These are phyloP conservation scores for Escovopsis sp. DNA, from an alignment of 2,329 filamentous ascomycete genomes.

Conservation along the genomic window DNA sequence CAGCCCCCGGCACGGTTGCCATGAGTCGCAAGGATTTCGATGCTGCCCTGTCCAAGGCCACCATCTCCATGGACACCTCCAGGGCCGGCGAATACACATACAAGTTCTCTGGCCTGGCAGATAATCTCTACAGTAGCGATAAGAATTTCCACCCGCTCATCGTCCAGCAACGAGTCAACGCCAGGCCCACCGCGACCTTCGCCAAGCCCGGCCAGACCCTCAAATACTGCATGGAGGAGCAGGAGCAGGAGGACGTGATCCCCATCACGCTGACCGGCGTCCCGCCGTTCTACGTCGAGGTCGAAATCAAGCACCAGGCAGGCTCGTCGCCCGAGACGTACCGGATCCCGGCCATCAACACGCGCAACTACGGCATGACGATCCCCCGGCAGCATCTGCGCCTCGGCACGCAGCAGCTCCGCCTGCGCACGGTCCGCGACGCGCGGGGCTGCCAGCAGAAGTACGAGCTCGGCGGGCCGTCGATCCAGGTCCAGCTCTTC, in stretches of 20 bases:
- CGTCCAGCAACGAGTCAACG: conserved; percentile 71
- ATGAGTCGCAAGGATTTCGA: conserved; percentile 59
- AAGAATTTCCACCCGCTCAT: conserved; percentile 50
- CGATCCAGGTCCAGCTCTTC: conserved; percentile 82
- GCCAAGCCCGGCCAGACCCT: conserved; percentile 80
- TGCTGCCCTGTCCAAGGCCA: conserved; percentile 59
- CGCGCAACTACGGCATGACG: conserved; percentile 60
- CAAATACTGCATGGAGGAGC: conserved; percentile 83
- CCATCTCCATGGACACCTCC: conserved; percentile 72
- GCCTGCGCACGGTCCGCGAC: conserved; percentile 81
- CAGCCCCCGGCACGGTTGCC: conserved; percentile 48
- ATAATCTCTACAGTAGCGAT: conserved; percentile 72
- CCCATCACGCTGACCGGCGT: conserved; percentile 72
- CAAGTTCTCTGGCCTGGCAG: conserved; percentile 66
- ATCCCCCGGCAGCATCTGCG: conserved; percentile 77
- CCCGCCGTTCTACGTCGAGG: conserved; percentile 78
- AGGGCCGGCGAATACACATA: conserved; percentile 78
- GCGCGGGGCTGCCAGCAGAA: conserved; percentile 72
- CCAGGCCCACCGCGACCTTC: conserved; percentile 71
- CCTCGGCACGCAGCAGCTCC: conserved; percentile 77
- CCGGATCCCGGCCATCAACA: conserved; percentile 63
- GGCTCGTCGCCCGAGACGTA: conserved; percentile 67
- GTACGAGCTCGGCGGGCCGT: conserved; percentile 53
- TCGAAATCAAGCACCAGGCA: conserved; percentile 86
- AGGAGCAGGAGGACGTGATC: conserved; percentile 70